phyloP scores from a whole-genome alignment of 2,329 filamentous ascomycete species.

The Anthostomella pinea region DNA sequence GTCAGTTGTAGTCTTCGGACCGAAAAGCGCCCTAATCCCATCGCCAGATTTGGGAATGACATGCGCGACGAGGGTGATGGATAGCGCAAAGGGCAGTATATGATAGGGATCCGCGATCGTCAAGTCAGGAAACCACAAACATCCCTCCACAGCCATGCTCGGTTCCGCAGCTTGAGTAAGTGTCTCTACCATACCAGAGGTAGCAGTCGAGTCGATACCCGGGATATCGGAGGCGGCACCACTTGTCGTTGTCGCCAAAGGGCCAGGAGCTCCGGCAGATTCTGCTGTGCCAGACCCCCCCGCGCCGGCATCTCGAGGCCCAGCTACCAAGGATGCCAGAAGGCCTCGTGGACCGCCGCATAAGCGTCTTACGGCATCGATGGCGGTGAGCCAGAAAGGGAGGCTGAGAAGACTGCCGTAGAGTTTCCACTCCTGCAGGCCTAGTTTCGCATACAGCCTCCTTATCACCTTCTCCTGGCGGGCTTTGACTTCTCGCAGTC shows the following conservation, averaged over 20 bases:
- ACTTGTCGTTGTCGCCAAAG: conserved; percentile 2
- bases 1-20: conserved; percentile 13
- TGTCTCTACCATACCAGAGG: conserved; percentile 1
- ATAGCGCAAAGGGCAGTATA: conserved; percentile 43
- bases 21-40: conserved; percentile 22
- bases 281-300: background rate
- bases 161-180: conserved; percentile 29
- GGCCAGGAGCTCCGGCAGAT: conserved; percentile 1
- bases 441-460: conserved; percentile 32
- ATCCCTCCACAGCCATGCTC: conserved; percentile 47
- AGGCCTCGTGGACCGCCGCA: conserved; percentile 39
- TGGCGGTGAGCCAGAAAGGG: conserved; percentile 48
- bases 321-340: conserved; percentile 31
- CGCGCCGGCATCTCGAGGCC: conserved; percentile 7
- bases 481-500: conserved; percentile 25
- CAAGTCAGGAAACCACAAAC: conserved; percentile 55
- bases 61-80: conserved; percentile 34
- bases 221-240: conserved; percentile 20
- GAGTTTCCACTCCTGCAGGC: conserved; percentile 47
- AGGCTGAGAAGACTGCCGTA: conserved; percentile 39
- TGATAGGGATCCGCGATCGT: conserved; percentile 50
- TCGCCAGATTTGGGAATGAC: conserved; percentile 30
- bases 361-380: conserved; percentile 50
- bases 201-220: conserved; percentile 2
- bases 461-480: conserved; percentile 22